phyloP scores from a whole-genome alignment of 768 basidiomycete genomes.

The Boletus insuetus region DNA sequence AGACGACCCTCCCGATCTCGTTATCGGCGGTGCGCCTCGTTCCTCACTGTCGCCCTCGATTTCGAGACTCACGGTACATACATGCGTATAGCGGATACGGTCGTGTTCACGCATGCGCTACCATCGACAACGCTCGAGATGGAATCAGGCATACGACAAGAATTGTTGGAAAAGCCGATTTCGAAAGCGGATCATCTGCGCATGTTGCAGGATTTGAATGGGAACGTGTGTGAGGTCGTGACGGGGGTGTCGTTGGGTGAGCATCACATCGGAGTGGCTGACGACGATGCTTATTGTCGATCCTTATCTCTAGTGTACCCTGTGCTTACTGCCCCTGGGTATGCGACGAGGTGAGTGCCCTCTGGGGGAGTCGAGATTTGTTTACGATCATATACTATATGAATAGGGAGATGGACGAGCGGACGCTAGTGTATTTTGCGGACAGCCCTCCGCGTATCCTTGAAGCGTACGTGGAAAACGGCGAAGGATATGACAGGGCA shows the following conservation, averaged over 20 bases:
- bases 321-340: conserved; percentile 72
- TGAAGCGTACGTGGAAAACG: conserved; percentile 78
- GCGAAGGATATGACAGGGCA: conserved; percentile 84
- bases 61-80: too few relatives aligned
- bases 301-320: conserved; percentile 55
- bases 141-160: conserved; percentile 51
- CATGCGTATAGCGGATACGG: conserved; percentile 74
- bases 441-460: conserved; percentile 59
- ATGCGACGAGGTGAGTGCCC: conserved; percentile 55
- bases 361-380: too few relatives aligned
- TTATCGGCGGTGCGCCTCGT: conserved; percentile 59
- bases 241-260: conserved; percentile 84
- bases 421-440: conserved; percentile 73
- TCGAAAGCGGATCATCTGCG: conserved; percentile 78
- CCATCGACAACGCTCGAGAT: conserved; percentile 49
- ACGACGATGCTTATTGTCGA: too few relatives aligned
- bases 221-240: conserved; percentile 84
- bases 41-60: not conserved
- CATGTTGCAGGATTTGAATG: conserved; percentile 87
- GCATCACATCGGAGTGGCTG: conserved; percentile 13
- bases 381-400: not conserved
- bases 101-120: conserved; percentile 80
- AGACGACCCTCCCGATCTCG: conserved; percentile 74
- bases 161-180: conserved; percentile 85
- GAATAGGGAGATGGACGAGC: conserved; percentile 74